Evolutionary conservation across 2,329 filamentous ascomycete species (phyloP), one percentile per base, ranked within the genome.

Genomic region (Fusarium denticulatum): DNA sequence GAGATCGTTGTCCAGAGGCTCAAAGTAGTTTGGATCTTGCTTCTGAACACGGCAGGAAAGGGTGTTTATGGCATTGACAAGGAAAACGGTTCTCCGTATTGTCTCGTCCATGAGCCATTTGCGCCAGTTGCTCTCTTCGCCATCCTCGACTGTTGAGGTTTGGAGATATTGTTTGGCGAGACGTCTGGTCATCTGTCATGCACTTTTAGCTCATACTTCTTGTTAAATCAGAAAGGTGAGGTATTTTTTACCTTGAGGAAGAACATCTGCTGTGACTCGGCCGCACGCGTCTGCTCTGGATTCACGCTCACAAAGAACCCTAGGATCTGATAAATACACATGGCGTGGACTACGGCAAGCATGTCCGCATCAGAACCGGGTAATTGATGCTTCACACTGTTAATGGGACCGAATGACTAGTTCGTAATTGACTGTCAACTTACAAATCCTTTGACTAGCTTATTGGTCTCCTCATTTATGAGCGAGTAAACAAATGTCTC

Each of bases 391-490:
- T 53, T 9, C 10, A 53, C 18, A 26, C 6, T 26, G n/a, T 53
- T 22, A 53, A 2, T 26, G 24, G 2, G 10, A 20, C 4, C 20
- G 1, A 1, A 7, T 15, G 12, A 20, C 12, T 34, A 24, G 4
- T 4, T 20, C 3, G 1, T 3, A 0, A 3, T 11, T 9, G n/a
- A 6, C 9, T 2, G 4, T 22, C 15, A 5, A 53, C 49, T 53
- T 22, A 53, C 32, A 53, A 53, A 53, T 36, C 49, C 49, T 37
- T 36, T 53, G 3, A 53, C 49, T 22, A 53, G 49, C 18, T 53
- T 53, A 5, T 26, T 53, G 3, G 32, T 53, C 32, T 53, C 49
- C 3, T 53, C 49, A 11, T 53, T 53, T 36, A 53, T 53, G 9
- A 53, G 49, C 11, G 32, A 53, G 32, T 53, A 26, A 18, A 53